Percentiles rank a stretch among this genome's conserved stretches.
Conservation (phyloP, 352 stramenopile species). For the Globisporangium mamillatum region DNA sequence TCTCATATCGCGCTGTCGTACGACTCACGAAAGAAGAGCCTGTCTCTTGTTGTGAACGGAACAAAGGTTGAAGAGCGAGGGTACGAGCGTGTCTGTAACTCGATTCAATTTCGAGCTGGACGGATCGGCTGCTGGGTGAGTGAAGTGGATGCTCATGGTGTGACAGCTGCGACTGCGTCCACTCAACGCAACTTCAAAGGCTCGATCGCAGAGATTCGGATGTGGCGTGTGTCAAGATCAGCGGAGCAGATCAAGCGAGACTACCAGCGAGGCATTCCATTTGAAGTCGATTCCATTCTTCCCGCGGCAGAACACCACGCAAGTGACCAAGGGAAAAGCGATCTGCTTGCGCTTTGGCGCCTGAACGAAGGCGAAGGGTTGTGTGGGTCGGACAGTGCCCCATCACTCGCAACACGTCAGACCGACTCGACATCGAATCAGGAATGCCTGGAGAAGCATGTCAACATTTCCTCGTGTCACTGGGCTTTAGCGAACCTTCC, state of each 20-base stretch:
- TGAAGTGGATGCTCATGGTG: constrained; percentile 37
- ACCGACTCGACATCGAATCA: constrained; percentile 13
- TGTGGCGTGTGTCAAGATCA: constrained; percentile 57
- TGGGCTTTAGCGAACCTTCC: constrained; percentile 62
- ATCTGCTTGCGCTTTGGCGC: constrained; percentile 65
- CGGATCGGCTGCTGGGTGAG: constrained; percentile 76
- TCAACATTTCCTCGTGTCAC: constrained; percentile 58
- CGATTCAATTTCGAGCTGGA: constrained; percentile 47
- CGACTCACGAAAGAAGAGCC: constrained; percentile 17
- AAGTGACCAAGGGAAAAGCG: constrained; percentile 16
- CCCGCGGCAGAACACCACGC: neutral
- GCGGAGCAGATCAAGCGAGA: constrained; percentile 46
- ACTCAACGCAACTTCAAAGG: constrained; percentile 71
- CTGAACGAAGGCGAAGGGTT: constrained; percentile 74
- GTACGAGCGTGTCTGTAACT: constrained; percentile 43
- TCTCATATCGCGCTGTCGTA: constrained; percentile 68
- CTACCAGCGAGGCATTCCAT: constrained; percentile 63
- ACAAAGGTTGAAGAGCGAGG: constrained; percentile 25
- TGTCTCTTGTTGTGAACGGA: constrained; percentile 64
- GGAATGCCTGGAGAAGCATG: constrained; percentile 33
- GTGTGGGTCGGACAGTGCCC: constrained; percentile 44
- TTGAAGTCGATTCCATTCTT: constrained; percentile 17
- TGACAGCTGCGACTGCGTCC: constrained; percentile 24
- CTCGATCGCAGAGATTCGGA: constrained; percentile 66
- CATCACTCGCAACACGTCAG: constrained; percentile 1